These are phyloP conservation scores for Tricholoma sp. DNA, from an alignment of 768 basidiomycete genomes.

Conservation along the genomic window DNA sequence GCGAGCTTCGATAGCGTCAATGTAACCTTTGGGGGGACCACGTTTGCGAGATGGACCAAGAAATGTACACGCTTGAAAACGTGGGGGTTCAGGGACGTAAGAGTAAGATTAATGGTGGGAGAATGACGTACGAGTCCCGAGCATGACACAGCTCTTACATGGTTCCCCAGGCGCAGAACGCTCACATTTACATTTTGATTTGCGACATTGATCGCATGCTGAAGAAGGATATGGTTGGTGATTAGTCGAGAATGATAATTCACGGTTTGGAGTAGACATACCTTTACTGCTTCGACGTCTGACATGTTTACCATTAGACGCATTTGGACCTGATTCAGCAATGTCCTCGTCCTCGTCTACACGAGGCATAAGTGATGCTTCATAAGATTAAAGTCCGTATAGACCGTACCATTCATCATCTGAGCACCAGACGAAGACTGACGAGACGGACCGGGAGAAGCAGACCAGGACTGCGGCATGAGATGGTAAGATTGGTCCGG, in stretches of 20 bases:
- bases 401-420: slow-evolving; percentile 10
- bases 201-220: slow-evolving; percentile 89
- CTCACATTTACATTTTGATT: slow-evolving; percentile 89
- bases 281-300: slow-evolving; percentile 77
- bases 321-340: slow-evolving; percentile 32
- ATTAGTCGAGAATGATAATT: too few relatives aligned
- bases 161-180: slow-evolving; percentile 52
- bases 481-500: slow-evolving; percentile 19
- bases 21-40: slow-evolving; percentile 91
- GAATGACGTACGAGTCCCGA: slow-evolving; percentile 54
- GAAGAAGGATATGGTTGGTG: neutral
- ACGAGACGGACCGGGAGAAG: slow-evolving; percentile 18
- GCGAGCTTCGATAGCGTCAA: slow-evolving; percentile 89
- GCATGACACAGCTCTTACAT: slow-evolving; percentile 73
- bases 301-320: slow-evolving; percentile 42
- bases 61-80: slow-evolving; percentile 62
- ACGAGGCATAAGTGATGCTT: slow-evolving; percentile 28
- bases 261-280: slow-evolving; percentile 18
- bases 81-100: neutral
- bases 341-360: slow-evolving; percentile 65
- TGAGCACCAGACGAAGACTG: slow-evolving; percentile 12
- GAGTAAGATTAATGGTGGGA: neutral
- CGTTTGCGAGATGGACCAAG: slow-evolving; percentile 77
- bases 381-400: slow-evolving; percentile 11
- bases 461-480: slow-evolving; percentile 27